phyloP scores from a whole-genome alignment of 2,329 filamentous ascomycete genomes.

The Aaosphaeria pasadenensis region DNA sequence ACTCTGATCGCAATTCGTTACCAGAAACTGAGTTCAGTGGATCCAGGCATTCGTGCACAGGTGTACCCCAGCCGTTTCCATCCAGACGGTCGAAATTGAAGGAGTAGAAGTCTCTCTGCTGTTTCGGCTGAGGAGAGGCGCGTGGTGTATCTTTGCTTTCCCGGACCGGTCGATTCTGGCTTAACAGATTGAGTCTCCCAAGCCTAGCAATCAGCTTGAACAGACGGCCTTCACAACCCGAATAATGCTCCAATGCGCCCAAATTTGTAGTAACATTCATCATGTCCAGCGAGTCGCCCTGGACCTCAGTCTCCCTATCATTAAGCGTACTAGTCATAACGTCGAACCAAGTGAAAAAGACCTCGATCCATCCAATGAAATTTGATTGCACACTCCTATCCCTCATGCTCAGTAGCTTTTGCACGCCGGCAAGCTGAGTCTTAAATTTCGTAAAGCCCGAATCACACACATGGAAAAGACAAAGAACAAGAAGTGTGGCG shows the following conservation, averaged over 20 bases:
- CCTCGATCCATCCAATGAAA: constrained; percentile 85
- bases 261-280: constrained; percentile 63
- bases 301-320: constrained; percentile 80
- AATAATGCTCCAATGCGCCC: constrained; percentile 77
- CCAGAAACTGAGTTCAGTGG: constrained; percentile 38
- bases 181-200: constrained; percentile 79
- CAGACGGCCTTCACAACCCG: constrained; percentile 80
- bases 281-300: constrained; percentile 61
- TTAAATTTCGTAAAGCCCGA: constrained; percentile 91
- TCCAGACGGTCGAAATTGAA: constrained; percentile 60
- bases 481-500: constrained; percentile 82
- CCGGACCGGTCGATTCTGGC: constrained; percentile 59
- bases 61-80: constrained; percentile 64
- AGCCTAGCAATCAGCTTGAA: constrained; percentile 85
- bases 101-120: constrained; percentile 50
- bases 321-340: constrained; percentile 90
- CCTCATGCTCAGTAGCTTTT: constrained; percentile 80
- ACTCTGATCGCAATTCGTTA: constrained; percentile 54
- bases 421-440: constrained; percentile 88
- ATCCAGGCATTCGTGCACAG: constrained; percentile 42
- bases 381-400: constrained; percentile 58
- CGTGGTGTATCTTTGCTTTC: constrained; percentile 31
- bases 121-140: constrained; percentile 30
- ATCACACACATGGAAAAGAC: constrained; percentile 90
- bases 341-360: constrained; percentile 92